A percentile compares a stretch with the other conserved stretches of the same genome.
Evolutionary conservation across 192 early-diverging fungal genomes (phyloP).

Genomic region (Lobulomyces angularis): DNA sequence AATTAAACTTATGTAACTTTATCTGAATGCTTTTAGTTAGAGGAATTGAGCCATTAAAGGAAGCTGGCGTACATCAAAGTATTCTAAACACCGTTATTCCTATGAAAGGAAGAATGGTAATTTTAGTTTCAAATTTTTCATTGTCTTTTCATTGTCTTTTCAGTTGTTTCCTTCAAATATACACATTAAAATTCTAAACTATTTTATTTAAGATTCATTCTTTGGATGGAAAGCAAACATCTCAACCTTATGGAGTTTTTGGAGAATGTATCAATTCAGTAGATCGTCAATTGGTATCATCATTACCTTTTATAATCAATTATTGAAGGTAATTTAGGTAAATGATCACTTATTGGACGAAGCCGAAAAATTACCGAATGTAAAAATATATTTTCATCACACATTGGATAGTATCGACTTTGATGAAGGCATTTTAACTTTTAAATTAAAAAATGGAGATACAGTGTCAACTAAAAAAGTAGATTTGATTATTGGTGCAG

Average conservation of each 20-base stretch:
- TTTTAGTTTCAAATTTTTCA: too few species aligned
- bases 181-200: too few species aligned
- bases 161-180: too few species aligned
- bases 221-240: slow-evolving; percentile 50
- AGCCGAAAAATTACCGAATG: slow-evolving; percentile 52
- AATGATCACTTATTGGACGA: slow-evolving; percentile 69
- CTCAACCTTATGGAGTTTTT: slow-evolving; percentile 78
- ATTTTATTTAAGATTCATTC: too few species aligned
- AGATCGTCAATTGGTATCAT: slow-evolving; percentile 62
- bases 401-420: slow-evolving; percentile 57
- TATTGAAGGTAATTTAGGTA: too few species aligned
- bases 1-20: too few species aligned
- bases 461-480: slow-evolving; percentile 28
- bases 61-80: slow-evolving; percentile 50
- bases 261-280: slow-evolving; percentile 91
- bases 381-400: slow-evolving; percentile 66
- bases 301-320: too few species aligned
- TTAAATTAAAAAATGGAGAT: slow-evolving; percentile 25
- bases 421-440: slow-evolving; percentile 44
- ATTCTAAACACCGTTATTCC: slow-evolving; percentile 65
- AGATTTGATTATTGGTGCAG: slow-evolving; percentile 79
- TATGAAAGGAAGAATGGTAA: slow-evolving; percentile 89
- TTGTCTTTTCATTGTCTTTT: too few species aligned
- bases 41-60: slow-evolving; percentile 68
- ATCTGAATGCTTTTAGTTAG: too few species aligned